Base-by-base conservation (phyloP, 805 yeast species). In the Pichia rugopelliculosa region DNA sequence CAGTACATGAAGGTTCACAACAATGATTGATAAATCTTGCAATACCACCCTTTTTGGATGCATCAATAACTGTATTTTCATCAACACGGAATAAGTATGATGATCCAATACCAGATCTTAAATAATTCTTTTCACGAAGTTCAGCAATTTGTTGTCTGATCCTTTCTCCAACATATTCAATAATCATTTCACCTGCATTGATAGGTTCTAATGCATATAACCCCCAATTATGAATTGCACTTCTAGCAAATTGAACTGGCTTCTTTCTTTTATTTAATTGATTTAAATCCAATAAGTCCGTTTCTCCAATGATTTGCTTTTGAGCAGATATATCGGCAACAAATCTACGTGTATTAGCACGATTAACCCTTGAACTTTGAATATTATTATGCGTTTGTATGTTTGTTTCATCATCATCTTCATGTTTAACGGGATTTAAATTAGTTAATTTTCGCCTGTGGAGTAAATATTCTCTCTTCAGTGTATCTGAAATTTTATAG, bases 141-240 rank as follows among this genome's bases (percentile, higher is more conserved):
- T 93, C 99, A 1, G 97, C 96, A 37, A 90, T 91, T 48, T 87
- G 96, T 59, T 88, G 96, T 47, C 98, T 73, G 25, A 93, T 81
- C 47, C 95, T 76, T 56, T 93, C 98, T 25, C 99, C 99, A 5
- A 93, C 97, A 58, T 93, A 93, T 65, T 93, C 99, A 50, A 93
- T 91, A 59, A 93, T 89, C 96, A 93, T 91, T 65, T 93, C 99
- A 55, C 82, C 85, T 0, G 93, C 95, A n/a, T 88, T 86, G 60
- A 93, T 93, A 2, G 95, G 95, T 59, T 93, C 98, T 58, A 87
- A 69, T 0, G 99, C 99, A 66, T 89, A 93, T 36, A 93, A 69
- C 0, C 99, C 99, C 99, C 99, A 93, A 60, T 91, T 88, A 64
- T 93, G 99, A 59, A 93, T 93, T 0, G 97, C 95, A 2, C 97